phyloP scores from a whole-genome alignment of 306 rosid genomes.

The Geum urbanum region DNA sequence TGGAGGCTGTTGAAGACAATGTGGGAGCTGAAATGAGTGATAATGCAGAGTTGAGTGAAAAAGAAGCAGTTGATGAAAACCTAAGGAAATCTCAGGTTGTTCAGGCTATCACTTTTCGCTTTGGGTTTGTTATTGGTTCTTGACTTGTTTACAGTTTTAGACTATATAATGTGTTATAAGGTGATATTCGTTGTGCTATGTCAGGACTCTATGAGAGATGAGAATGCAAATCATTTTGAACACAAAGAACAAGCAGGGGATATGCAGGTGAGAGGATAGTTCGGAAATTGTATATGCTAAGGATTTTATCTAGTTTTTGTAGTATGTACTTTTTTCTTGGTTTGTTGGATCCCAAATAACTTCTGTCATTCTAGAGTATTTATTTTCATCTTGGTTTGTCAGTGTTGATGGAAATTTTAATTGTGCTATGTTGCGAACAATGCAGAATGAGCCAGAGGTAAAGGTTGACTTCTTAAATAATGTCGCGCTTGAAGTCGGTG shows the following conservation, averaged over 20 bases:
- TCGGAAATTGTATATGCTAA: not conserved
- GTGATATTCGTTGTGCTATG: not conserved
- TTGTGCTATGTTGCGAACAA: not conserved
- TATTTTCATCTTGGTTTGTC: not conserved
- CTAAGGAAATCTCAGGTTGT: constrained; percentile 17
- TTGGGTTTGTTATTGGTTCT: not conserved
- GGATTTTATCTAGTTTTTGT: not conserved
- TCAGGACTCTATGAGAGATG: not conserved
- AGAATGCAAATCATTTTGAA: not conserved
- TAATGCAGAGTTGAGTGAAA: constrained; percentile 1
- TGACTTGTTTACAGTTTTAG: not conserved
- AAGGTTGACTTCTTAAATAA: constrained; percentile 3
- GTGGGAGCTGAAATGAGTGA: not conserved
- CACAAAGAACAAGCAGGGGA: not conserved
- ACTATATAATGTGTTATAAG: not conserved
- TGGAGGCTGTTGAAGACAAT: not conserved
- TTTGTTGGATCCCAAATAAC: not conserved
- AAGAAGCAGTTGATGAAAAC: constrained; percentile 3
- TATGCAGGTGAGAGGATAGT: not conserved
- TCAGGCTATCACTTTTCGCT: not conserved
- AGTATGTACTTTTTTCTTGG: not conserved
- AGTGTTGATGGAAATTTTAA: not conserved
- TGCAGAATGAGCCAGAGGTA: constrained; percentile 23
- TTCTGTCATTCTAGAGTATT: not conserved
- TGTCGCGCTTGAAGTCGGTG: not conserved